These are phyloP conservation scores for Globisporangium abappressorium DNA, from an alignment of 352 stramenopile genomes.

Conservation along the genomic window DNA sequence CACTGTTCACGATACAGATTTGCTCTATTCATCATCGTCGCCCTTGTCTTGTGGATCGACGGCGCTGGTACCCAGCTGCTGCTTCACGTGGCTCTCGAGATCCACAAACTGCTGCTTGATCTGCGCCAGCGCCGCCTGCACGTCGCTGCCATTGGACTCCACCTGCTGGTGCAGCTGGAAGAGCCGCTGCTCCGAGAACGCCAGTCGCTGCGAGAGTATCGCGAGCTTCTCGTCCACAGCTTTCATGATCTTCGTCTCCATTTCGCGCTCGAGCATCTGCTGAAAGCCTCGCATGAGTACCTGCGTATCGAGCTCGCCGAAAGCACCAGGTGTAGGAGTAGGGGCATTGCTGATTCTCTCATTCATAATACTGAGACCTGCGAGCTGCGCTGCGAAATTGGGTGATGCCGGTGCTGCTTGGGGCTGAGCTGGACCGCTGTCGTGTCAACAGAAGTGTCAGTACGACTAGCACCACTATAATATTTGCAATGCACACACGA, in stretches of 20 bases:
- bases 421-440: not conserved
- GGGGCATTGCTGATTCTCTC: not conserved
- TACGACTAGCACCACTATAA: not conserved
- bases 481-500: not conserved
- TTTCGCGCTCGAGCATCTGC: constrained; percentile 56
- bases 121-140: constrained; percentile 33
- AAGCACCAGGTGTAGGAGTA: not conserved
- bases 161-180: constrained; percentile 62
- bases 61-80: constrained; percentile 9
- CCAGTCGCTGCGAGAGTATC: constrained; percentile 47
- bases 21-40: constrained; percentile 6
- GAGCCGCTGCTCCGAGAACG: constrained; percentile 63
- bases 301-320: constrained; percentile 32
- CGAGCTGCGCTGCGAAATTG: constrained; percentile 8
- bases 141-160: constrained; percentile 29
- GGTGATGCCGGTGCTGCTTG: not conserved
- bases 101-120: constrained; percentile 46
- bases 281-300: constrained; percentile 49
- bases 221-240: constrained; percentile 61
- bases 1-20: not conserved
- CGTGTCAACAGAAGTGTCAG: not conserved
- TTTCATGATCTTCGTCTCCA: constrained; percentile 62
- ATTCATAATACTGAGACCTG: constrained; percentile 6
- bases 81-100: constrained; percentile 35
- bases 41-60: constrained; percentile 6